phyloP scores from a whole-genome alignment of 768 basidiomycete species.

The Tricholoma bakamatsutake region DNA sequence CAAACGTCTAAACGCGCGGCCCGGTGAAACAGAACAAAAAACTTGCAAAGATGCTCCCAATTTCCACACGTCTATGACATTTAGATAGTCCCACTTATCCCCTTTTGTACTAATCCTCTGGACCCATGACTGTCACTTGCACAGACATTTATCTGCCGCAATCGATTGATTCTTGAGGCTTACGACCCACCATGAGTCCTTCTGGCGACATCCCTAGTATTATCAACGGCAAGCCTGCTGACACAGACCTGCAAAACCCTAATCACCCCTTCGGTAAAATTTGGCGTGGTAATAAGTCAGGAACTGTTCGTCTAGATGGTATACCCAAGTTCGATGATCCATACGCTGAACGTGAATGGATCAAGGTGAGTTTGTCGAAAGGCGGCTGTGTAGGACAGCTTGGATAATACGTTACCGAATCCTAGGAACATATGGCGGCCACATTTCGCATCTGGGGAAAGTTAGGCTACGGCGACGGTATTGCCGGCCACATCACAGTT shows the following conservation, averaged over 20 bases:
- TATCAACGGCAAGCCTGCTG: neutral
- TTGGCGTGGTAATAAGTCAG: slow-evolving; percentile 18
- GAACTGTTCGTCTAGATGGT: slow-evolving; percentile 14
- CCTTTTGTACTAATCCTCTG: neutral
- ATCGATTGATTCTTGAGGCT: neutral
- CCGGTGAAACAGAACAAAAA: too few species aligned
- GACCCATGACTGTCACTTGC: neutral
- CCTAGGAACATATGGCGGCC: slow-evolving; percentile 21
- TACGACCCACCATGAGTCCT: slow-evolving; percentile 11
- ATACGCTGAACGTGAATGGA: slow-evolving; percentile 22
- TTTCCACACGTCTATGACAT: too few species aligned
- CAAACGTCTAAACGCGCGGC: too few species aligned
- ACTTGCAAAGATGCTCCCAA: too few species aligned
- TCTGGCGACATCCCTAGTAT: slow-evolving; percentile 6
- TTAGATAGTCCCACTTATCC: neutral
- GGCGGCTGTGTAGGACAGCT: too few species aligned
- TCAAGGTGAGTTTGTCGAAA: slow-evolving; percentile 12
- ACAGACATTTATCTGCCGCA: neutral
- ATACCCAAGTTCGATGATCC: slow-evolving; percentile 19
- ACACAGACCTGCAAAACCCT: neutral
- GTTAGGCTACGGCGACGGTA: slow-evolving; percentile 41
- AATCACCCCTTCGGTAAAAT: slow-evolving; percentile 11
- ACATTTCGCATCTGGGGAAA: slow-evolving; percentile 27
- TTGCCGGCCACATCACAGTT: slow-evolving; percentile 48
- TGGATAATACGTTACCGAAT: neutral